Base-by-base conservation (phyloP, 257 asterid species). In the Henckelia pumila region DNA sequence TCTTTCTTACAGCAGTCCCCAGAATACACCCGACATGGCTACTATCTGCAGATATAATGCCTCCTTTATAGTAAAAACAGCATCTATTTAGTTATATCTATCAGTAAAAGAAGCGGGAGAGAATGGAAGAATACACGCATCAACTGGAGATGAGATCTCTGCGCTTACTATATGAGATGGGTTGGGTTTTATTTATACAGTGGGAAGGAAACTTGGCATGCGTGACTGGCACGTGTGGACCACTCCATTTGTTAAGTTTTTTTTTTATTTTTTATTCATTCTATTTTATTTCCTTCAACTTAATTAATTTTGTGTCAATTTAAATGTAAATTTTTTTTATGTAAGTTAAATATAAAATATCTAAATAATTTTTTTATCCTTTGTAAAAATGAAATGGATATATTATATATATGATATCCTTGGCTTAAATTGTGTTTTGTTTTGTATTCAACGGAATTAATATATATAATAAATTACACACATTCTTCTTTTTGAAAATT, bases 141-240 rank as follows among this genome's bases (percentile, higher is more conserved):
- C 74, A 64, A 77, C 67, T 40, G 20, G 55, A n/a, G n/a, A n/a
- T n/a, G 66, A 58, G 68, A 47, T 47, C 7, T 47, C 20, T 47
- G 21, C 55, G 21, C 55, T 44, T 47, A 16, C 20, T 14, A 14
- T 47, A 17, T 59, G 73, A 64, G 29, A 2, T n/a, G 66, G 50
- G 32, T 70, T 49, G 70, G 63, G 17, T 64, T 74, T 63, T 62
- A 80, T 75, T 76, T 80, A 75, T 82, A 74, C 52, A 59, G 86
- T 79, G 87, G 65, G 5, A 49, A 78, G 30, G 68, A 61, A 40
- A 59, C 74, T 26, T 69, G 59, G 50, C 67, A 60, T 23, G 70
- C 68, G 68, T 77, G 74, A 65, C 74, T 68, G 70, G 75, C 84
- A 76, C 84, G 90, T 74, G 86, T 61, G 77, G 71, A 56, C 71